Base-by-base conservation (phyloP, 129 eudicot genomes). In the Saposhnikovia divaricata region DNA sequence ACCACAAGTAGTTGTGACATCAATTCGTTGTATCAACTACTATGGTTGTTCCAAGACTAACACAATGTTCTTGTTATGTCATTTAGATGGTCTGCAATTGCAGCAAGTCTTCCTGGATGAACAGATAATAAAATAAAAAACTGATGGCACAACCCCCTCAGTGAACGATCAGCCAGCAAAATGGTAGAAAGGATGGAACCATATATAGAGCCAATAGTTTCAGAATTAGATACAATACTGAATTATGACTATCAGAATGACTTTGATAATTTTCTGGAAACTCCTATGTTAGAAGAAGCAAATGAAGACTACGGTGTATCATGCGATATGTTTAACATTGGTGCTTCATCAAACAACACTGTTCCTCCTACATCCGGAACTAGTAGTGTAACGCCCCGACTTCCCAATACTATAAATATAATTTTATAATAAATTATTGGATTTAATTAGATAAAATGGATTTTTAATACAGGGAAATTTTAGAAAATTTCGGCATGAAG, bases 51-150 rank as follows among this genome's bases (percentile, higher is more conserved):
- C 63, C n/a, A 55, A 19, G 16, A 55, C 27, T 57, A 57, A 57
- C 28, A 28, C 28, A 69, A 37, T 37, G 6, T 72, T 21, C 13
- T 10, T 73, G 51, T 72, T 42, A 9, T 72, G 34, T 72, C 23
- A 39, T 43, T 25, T 47, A 87, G 91, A 74, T 87, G 91, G 91
- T 83, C 91, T 3, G 72, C 73, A 45, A 87, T 87, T 55, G 91
- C 91, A 39, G 76, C 77, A 75, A 80, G 70, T 40, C 83, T 87
- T 57, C 81, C 88, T 1, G 88, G 88, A 83, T 81, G 91, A 77
- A 87, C 84, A 5, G 91, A 87, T 50, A 87, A 87, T 39, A 82
- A 81, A 38, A 55, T 87, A 4, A 87, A 87, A 73, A 87, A 87
- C 42, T 72, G 81, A 48, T 85, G 87, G 88, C 81, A 85, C 72